Conservation (phyloP, 2,329 filamentous ascomycete genomes). For the Pestalotiopsis sp. region DNA sequence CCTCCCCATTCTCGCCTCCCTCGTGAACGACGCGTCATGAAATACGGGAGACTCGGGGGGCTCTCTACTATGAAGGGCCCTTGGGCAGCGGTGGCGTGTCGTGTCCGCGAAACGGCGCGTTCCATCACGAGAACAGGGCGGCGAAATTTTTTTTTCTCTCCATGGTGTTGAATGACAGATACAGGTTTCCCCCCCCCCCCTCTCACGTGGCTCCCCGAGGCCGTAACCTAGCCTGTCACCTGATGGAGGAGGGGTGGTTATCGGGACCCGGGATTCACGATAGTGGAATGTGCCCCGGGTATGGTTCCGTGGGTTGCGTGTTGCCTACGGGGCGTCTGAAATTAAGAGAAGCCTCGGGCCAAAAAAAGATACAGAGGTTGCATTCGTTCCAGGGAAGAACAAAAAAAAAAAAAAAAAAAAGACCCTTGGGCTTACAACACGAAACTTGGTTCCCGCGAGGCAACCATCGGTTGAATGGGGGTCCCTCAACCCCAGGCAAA, state of each 20-base stretch:
- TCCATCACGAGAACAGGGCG: neutral
- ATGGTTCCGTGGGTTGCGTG: neutral
- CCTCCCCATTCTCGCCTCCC: neutral
- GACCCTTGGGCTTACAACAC: neutral
- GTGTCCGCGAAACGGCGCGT: neutral
- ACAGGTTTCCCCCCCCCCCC: neutral
- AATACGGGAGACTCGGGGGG: neutral
- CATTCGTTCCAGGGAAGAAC: neutral
- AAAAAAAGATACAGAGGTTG: neutral
- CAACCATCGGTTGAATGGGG: neutral
- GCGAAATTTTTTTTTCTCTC: neutral
- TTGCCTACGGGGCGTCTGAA: neutral
- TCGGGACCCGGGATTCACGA: neutral
- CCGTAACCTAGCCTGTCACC: neutral
- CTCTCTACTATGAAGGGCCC: neutral
- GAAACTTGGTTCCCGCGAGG: neutral
- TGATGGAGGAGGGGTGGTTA: neutral
- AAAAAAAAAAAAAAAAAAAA: neutral
- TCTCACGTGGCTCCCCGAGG: neutral
- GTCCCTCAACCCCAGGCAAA: no score
- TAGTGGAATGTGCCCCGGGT: neutral
- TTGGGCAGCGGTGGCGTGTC: neutral
- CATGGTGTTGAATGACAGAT: neutral
- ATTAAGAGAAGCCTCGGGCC: neutral
- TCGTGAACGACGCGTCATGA: neutral